Conservation (phyloP, 208 protist species). For the Acanthamoeba lenticulata region DNA sequence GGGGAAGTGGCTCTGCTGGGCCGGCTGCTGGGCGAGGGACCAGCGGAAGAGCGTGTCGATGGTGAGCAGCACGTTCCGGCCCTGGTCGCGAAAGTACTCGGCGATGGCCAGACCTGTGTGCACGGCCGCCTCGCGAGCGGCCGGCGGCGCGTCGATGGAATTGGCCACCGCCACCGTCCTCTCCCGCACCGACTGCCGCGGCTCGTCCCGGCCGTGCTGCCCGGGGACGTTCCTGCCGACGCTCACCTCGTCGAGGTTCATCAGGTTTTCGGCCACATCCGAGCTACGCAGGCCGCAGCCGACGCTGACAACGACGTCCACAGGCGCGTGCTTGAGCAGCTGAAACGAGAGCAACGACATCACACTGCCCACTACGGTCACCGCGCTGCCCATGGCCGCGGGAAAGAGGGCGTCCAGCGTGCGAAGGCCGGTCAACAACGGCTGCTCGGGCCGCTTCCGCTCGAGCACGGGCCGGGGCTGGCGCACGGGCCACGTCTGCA, state of each 20-base stretch:
- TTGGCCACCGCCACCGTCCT: background rate
- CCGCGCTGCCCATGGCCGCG: background rate
- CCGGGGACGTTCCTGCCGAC: background rate
- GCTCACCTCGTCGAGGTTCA: background rate
- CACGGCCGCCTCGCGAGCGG: constrained; percentile 8
- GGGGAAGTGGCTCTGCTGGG: background rate
- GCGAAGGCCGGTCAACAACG: background rate
- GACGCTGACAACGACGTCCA: background rate
- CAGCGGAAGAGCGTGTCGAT: background rate
- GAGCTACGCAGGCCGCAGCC: background rate
- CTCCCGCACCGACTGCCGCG: background rate
- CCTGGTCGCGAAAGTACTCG: constrained; percentile 52
- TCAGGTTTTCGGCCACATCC: background rate
- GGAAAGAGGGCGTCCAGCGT: background rate
- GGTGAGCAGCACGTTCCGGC: background rate
- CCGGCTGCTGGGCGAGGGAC: background rate
- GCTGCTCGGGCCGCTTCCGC: background rate
- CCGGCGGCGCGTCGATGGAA: background rate
- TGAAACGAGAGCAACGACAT: background rate
- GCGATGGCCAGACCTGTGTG: background rate
- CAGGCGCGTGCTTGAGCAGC: background rate
- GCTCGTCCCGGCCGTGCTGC: too few species aligned
- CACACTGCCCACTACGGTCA: background rate
- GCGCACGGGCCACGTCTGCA: constrained; percentile 82
- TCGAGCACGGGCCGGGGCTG: constrained; percentile 68